These are phyloP conservation scores for Salvia rosmarinus DNA, from an alignment of 257 asterid genomes.

Conservation along the genomic window DNA sequence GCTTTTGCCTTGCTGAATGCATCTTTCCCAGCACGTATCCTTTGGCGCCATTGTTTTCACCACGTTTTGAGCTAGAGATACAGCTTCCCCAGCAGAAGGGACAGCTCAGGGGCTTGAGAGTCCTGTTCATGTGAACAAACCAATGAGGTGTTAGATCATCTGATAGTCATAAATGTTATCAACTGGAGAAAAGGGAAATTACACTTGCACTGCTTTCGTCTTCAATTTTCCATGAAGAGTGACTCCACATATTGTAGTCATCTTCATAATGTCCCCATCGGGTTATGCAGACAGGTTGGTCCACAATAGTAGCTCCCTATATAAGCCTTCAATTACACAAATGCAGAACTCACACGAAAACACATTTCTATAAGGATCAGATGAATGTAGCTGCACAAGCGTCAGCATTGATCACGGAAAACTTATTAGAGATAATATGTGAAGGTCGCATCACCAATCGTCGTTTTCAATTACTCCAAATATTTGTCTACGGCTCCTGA, in stretches of 20 bases:
- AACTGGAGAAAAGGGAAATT: slow-evolving; percentile 18
- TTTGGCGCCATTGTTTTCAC: slow-evolving; percentile 79
- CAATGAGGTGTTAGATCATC: neutral
- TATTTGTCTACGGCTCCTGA: too few species aligned
- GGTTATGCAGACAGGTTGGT: slow-evolving; percentile 88
- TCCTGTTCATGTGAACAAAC: slow-evolving; percentile 38
- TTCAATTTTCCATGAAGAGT: slow-evolving; percentile 63
- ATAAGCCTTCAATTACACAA: slow-evolving; percentile 24
- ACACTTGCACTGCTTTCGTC: slow-evolving; percentile 60
- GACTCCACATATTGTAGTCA: slow-evolving; percentile 65
- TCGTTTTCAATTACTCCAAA: too few species aligned
- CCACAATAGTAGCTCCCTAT: slow-evolving; percentile 88
- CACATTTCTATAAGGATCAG: neutral
- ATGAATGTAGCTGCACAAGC: neutral
- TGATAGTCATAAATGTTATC: neutral
- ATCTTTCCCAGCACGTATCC: slow-evolving; percentile 84
- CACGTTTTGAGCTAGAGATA: slow-evolving; percentile 79
- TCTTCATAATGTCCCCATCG: slow-evolving; percentile 85
- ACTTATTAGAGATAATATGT: too few species aligned
- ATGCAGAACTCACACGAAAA: neutral
- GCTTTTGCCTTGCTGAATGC: slow-evolving; percentile 80
- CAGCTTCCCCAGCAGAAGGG: slow-evolving; percentile 91
- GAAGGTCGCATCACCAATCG: too few species aligned
- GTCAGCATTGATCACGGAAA: too few species aligned
- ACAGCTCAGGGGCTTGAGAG: slow-evolving; percentile 40